Conservation (phyloP, 345 rosid species). For the Aethionema arabicum region DNA sequence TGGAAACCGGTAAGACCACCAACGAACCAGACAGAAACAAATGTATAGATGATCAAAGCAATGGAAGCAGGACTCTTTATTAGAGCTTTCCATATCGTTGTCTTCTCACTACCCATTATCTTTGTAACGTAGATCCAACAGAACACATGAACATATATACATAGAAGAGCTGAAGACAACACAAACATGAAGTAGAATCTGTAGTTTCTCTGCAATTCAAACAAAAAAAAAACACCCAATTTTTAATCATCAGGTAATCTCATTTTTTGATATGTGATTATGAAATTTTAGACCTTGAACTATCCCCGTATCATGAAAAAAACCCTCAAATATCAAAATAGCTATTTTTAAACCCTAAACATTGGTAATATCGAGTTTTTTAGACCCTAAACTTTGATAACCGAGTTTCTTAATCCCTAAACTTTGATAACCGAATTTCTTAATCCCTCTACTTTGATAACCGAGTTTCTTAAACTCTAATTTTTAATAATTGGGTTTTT, state of each 20-base stretch:
- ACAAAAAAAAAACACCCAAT: slow-evolving; percentile 14
- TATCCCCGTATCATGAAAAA: too few relatives aligned
- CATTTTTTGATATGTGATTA: too few relatives aligned
- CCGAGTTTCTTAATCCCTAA: too few relatives aligned
- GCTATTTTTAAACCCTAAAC: too few relatives aligned
- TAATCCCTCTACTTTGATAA: too few relatives aligned
- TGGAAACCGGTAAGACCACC: slow-evolving; percentile 91
- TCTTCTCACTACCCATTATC: slow-evolving; percentile 59
- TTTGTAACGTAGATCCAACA: slow-evolving; percentile 80
- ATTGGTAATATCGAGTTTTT: too few relatives aligned
- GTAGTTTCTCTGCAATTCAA: slow-evolving; percentile 84
- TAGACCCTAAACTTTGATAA: too few relatives aligned
- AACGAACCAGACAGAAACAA: slow-evolving; percentile 82
- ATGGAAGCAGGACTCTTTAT: slow-evolving; percentile 86
- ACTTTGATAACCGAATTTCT: too few relatives aligned
- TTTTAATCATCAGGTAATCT: not conserved
- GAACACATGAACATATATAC: slow-evolving; percentile 82
- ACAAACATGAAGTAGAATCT: slow-evolving; percentile 95
- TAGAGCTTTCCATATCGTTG: slow-evolving; percentile 82
- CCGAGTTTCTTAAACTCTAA: too few relatives aligned
- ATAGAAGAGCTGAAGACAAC: slow-evolving; percentile 63
- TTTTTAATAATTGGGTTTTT: too few relatives aligned
- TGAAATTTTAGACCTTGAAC: too few relatives aligned
- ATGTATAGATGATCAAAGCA: slow-evolving; percentile 66
- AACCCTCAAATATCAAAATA: too few relatives aligned